phyloP scores from a whole-genome alignment of 1,284 basidiomycete genomes.

The Cryptococcus sp. region DNA sequence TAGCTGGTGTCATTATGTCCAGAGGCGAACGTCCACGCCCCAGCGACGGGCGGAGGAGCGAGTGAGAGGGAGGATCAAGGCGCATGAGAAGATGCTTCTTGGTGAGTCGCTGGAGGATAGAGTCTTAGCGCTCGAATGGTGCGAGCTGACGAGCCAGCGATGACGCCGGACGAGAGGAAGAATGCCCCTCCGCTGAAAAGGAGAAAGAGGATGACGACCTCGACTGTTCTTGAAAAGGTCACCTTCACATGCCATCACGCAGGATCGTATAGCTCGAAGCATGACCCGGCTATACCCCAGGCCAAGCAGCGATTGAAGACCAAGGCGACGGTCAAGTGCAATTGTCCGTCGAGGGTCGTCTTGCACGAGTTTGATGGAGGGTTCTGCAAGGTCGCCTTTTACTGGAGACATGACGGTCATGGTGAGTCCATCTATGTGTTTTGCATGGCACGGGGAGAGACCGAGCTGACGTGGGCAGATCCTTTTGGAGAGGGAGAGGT shows the following conservation, averaged over 20 bases:
- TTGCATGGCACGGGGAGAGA: neutral
- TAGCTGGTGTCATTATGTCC: constrained; percentile 46
- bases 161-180: constrained; percentile 35
- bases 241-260: constrained; percentile 45
- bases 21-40: constrained; percentile 40
- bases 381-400: constrained; percentile 35
- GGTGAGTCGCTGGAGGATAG: constrained; percentile 17
- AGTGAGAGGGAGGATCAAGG: constrained; percentile 35
- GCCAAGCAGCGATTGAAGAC: constrained; percentile 41
- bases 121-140: too few relatives aligned
- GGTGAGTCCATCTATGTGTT: constrained; percentile 18
- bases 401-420: constrained; percentile 44
- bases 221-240: constrained; percentile 37
- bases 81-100: constrained; percentile 27
- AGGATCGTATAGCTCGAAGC: constrained; percentile 37
- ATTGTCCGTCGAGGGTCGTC: constrained; percentile 38
- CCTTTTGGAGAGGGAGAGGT: constrained; percentile 35
- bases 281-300: constrained; percentile 31
- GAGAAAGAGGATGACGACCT: constrained; percentile 33
- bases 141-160: constrained; percentile 9
- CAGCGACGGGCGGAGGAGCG: constrained; percentile 41
- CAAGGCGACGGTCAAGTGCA: constrained; percentile 44
- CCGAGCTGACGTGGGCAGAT: constrained; percentile 21
- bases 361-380: constrained; percentile 37
- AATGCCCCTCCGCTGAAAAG: constrained; percentile 33